Conservation (phyloP, 176 grass and related monocot genomes). For the Puya raimondii region DNA sequence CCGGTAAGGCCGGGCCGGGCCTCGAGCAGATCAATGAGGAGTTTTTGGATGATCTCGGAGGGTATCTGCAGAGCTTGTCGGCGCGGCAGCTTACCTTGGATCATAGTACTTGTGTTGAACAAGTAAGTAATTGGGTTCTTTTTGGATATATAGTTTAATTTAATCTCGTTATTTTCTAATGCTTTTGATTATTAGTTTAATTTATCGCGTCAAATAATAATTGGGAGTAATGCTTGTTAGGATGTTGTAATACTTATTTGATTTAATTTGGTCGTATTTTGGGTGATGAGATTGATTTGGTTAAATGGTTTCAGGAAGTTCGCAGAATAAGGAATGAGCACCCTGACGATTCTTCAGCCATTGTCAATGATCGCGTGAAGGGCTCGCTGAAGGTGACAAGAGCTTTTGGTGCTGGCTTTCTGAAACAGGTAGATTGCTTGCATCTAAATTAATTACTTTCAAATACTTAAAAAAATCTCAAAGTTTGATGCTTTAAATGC, state of each 20-base stretch:
- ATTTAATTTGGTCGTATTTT: slow-evolving; percentile 7
- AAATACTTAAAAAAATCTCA: not conserved
- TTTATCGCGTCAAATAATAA: too few species aligned
- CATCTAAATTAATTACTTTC: not conserved
- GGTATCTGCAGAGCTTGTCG: slow-evolving; percentile 38
- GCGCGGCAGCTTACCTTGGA: slow-evolving; percentile 82
- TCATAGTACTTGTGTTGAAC: slow-evolving; percentile 63
- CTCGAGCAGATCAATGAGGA: slow-evolving; percentile 50
- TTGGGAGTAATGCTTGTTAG: too few species aligned
- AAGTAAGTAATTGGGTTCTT: slow-evolving; percentile 29
- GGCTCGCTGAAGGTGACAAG: slow-evolving; percentile 94
- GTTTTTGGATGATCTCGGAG: slow-evolving; percentile 35
- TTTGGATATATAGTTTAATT: not conserved
- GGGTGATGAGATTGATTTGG: not conserved
- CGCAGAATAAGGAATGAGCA: slow-evolving; percentile 80
- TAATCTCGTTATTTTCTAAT: too few species aligned
- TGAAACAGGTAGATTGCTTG: slow-evolving; percentile 61
- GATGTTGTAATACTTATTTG: not conserved
- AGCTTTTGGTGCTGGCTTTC: slow-evolving; percentile 85
- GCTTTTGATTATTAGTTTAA: too few species aligned
- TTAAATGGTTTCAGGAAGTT: slow-evolving; percentile 51
- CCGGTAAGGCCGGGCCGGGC: slow-evolving; percentile 27
- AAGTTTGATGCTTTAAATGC: too few species aligned
- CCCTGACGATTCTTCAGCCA: slow-evolving; percentile 59
- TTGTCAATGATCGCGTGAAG: slow-evolving; percentile 80